phyloP scores from a whole-genome alignment of 305 asterid genomes.

The Solanum hybrid region DNA sequence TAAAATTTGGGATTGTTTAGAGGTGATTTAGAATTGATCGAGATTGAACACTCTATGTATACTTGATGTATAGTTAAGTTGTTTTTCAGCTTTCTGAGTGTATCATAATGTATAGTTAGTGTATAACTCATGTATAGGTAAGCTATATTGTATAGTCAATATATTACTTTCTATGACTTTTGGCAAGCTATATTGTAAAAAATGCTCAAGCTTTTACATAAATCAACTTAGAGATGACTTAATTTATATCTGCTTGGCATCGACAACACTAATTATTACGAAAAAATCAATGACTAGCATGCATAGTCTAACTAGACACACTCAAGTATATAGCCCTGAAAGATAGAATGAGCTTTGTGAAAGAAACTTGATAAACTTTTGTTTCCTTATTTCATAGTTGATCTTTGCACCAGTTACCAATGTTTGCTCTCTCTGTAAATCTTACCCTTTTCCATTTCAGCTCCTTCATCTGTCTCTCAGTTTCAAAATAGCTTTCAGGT shows the following conservation, averaged over 20 bases:
- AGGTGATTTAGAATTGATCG: background rate
- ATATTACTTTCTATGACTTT: no score
- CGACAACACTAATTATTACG: background rate
- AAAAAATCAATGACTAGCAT: background rate
- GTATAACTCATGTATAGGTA: background rate
- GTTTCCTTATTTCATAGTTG: slow-evolving; percentile 40
- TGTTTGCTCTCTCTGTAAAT: slow-evolving; percentile 36
- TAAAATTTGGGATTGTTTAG: background rate
- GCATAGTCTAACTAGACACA: background rate
- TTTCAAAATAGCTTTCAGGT: slow-evolving; percentile 20
- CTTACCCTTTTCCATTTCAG: slow-evolving; percentile 44
- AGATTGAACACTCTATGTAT: background rate
- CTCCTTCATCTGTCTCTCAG: slow-evolving; percentile 34
- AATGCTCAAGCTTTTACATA: background rate
- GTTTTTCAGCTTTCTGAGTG: background rate
- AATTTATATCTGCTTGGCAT: background rate
- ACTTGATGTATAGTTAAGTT: background rate
- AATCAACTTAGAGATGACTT: background rate
- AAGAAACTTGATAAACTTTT: slow-evolving; percentile 32
- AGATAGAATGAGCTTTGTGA: slow-evolving; percentile 14
- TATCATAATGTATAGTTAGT: background rate
- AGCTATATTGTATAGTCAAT: background rate
- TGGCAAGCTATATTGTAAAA: background rate
- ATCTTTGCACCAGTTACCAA: slow-evolving; percentile 24
- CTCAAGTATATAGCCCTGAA: slow-evolving; percentile 27